Evolutionary conservation across 441 rosid species (phyloP), one percentile per base, ranked within the genome.

Genomic region (Raphanus hybrid): DNA sequence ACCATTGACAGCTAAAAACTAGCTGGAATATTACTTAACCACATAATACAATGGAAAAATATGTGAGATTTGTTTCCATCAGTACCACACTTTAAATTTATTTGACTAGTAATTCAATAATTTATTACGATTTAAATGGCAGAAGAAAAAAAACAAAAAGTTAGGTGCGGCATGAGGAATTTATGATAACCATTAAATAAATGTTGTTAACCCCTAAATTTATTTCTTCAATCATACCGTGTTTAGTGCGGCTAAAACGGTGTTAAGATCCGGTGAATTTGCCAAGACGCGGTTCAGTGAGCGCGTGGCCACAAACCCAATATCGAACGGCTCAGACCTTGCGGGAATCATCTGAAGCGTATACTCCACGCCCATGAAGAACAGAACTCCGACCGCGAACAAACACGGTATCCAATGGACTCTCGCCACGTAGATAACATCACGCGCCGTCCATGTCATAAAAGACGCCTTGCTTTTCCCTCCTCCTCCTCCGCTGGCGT

Each of bases 321-420:
- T 12, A 80, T 96, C 99, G 77, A 96, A 87, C 55, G 99, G 99
- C 71, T 80, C 91, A 68, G 97, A 85, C 3, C 83, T 75, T 1
- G 89, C 37, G 14, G 98, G 97, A 27, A 96, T 83, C 98, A 96
- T 96, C 61, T 29, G 85, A 83, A 96, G 95, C 76, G 98, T 93
- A 85, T 96, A 96, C 86, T 93, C 99, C 71, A 96, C 97, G 75
- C 78, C 91, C 92, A 90, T 96, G 85, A 96, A 96, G 75, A 96
- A 92, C 75, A 93, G n/a, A 73, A 95, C 66, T 5, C 94, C 91
- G 14, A 78, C 73, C 3, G 85, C 97, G 60, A 90, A 91, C 43
- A 87, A 3, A 41, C 94, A 90, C 0, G 92, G 98, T 64, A 93
- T 66, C 89, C 93, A 82, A 76, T 95, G 98, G 57, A 79, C 1